A percentile compares a stretch with the other conserved stretches of the same genome.
Evolutionary conservation across 1,284 basidiomycete genomes (phyloP).

Genomic region (Cutaneotrichosporon sp.): DNA sequence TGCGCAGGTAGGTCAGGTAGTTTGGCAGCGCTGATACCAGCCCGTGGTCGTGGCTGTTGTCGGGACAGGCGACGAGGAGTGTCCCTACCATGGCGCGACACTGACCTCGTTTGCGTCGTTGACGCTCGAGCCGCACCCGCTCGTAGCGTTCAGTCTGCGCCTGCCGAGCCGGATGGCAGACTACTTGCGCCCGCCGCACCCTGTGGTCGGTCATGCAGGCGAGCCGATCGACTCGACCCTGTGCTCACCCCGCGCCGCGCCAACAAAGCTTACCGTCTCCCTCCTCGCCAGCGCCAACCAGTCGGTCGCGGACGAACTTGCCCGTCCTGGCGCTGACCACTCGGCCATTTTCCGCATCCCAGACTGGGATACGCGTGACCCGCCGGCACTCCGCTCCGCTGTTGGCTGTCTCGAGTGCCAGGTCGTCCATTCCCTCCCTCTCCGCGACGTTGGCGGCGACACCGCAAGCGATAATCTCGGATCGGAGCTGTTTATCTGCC

Average conservation of each 20-base stretch:
- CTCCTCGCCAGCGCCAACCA: conserved; percentile 28
- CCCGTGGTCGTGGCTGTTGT: conserved; percentile 46
- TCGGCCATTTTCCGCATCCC: conserved; percentile 22
- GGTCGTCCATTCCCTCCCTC: conserved; percentile 24
- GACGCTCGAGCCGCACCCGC: conserved; percentile 75
- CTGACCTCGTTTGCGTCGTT: conserved; percentile 89
- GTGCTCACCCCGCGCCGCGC: neutral
- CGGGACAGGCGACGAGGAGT: neutral
- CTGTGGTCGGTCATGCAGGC: neutral
- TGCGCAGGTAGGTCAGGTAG: conserved; percentile 39
- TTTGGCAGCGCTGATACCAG: conserved; percentile 17
- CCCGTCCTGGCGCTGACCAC: conserved; percentile 27
- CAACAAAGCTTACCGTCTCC: conserved; percentile 26
- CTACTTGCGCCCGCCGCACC: conserved; percentile 50
- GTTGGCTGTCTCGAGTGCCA: conserved; percentile 29
- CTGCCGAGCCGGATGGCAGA: conserved; percentile 80
- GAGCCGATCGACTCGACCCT: neutral
- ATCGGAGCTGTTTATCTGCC: conserved; percentile 44
- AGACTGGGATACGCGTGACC: conserved; percentile 17
- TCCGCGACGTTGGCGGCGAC: conserved; percentile 18
- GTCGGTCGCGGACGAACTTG: conserved; percentile 30
- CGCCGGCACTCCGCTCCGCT: conserved; percentile 18
- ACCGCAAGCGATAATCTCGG: conserved; percentile 17
- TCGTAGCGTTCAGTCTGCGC: conserved; percentile 79
- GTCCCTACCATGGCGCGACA: conserved; percentile 69